Base-by-base conservation (phyloP, 2,329 filamentous ascomycete species). In the Scedosporium apiospermum region DNA sequence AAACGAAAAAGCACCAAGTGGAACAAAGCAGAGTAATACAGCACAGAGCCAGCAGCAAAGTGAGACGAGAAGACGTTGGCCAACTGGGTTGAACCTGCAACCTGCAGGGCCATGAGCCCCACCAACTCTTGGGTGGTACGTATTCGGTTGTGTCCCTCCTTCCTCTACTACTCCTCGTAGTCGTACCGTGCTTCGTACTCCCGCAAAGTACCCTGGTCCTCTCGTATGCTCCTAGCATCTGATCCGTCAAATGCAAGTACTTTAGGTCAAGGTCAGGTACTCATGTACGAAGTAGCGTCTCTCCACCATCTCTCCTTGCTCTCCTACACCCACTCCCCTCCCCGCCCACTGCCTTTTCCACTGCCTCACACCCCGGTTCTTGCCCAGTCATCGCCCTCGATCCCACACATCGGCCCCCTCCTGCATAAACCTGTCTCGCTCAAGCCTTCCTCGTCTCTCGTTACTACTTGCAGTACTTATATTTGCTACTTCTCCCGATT, bases 371-470 rank as follows among this genome's bases (percentile, higher is more conserved):
- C 59, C 59, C 59, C 21, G 16, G 44, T 38, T 53, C 14, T 61
- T 12, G 44, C 44, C 51, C 59, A 53, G 59, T 51, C 59, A 61
- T 61, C n/a, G 42, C 44, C 44, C 41, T n/a, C 44, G 21, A 51
- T 51, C 41, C 44, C 18, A 27, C 59, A 27, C 42, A 61, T 42
- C 51, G 23, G 44, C 59, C 59, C 59, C 59, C 44, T 61, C 59
- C 42, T 61, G 59, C 59, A 61, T 61, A 61, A 53, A 53, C 41
- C 59, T 51, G 59, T 51, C 59, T 61, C 44, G 21, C 18, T 61
- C 59, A 51, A 61, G 59, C 26, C 23, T 51, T 61, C 59, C 30
- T 55, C 51, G 51, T 26, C 49, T 61, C 59, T 61, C 59, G 21
- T 44, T 46, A 12, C 34, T 38, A 6, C 34, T 38, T 38, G 34